These are phyloP conservation scores for Aspergillus texensis DNA, from an alignment of 2,329 filamentous ascomycete species.

Conservation along the genomic window DNA sequence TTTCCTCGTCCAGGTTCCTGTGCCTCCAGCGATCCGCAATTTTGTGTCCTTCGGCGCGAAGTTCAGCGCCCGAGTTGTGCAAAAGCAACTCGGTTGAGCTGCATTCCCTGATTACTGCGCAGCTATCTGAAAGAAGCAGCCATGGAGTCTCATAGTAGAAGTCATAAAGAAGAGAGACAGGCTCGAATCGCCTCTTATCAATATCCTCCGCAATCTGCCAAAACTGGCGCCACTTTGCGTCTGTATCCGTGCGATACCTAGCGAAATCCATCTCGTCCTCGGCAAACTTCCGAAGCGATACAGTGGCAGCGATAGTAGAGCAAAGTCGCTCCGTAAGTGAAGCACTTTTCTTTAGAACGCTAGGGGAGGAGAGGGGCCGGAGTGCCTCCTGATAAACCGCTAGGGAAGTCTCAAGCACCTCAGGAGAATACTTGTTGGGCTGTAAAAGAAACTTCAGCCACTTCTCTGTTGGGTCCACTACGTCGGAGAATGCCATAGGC, in stretches of 20 bases:
- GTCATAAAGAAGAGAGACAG: slow-evolving; percentile 77
- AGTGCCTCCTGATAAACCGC: slow-evolving; percentile 74
- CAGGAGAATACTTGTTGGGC: slow-evolving; percentile 77
- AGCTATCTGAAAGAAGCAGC: slow-evolving; percentile 80
- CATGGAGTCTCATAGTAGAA: slow-evolving; percentile 71
- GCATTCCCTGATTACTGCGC: slow-evolving; percentile 78
- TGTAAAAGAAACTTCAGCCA: slow-evolving; percentile 85
- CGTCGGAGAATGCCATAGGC: slow-evolving; percentile 63
- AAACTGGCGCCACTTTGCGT: slow-evolving; percentile 86
- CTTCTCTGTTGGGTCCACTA: slow-evolving; percentile 73
- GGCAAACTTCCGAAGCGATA: slow-evolving; percentile 63
- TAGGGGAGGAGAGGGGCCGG: slow-evolving; percentile 44
- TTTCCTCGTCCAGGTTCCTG: slow-evolving; percentile 45
- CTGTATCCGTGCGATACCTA: slow-evolving; percentile 71
- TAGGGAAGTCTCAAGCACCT: slow-evolving; percentile 81
- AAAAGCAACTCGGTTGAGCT: slow-evolving; percentile 74
- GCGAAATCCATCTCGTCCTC: slow-evolving; percentile 73
- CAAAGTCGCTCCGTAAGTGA: slow-evolving; percentile 77
- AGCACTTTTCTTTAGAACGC: slow-evolving; percentile 49
- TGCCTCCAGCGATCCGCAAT: slow-evolving; percentile 47
- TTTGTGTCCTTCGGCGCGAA: slow-evolving; percentile 41
- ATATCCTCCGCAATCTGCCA: slow-evolving; percentile 84
- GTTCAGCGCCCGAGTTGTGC: slow-evolving; percentile 61
- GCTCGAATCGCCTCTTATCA: slow-evolving; percentile 82
- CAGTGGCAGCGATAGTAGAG: slow-evolving; percentile 69